phyloP scores from a whole-genome alignment of 164 flowering plant species.

The Taxillus chinensis region DNA sequence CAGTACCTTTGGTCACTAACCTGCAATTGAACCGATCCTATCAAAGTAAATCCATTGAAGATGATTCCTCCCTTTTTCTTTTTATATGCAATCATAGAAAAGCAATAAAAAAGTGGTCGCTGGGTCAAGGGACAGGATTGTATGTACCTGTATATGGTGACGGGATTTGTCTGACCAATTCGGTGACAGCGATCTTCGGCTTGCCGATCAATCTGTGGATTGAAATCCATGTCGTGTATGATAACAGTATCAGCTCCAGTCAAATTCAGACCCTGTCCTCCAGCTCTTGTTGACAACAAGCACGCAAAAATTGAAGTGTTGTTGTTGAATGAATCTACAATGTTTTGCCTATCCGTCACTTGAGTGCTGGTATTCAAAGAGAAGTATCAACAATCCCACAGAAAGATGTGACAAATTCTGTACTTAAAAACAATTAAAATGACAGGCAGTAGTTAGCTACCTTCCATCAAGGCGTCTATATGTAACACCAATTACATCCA shows the following conservation, averaged over 20 bases:
- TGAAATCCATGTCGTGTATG: conserved; percentile 98
- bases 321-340: conserved; percentile 82
- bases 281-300: conserved; percentile 92
- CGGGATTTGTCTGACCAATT: conserved; percentile 86
- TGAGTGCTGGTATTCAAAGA: conserved; percentile 55
- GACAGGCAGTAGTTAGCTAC: conserved; percentile 19
- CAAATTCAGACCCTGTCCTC: conserved; percentile 93
- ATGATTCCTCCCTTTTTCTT: too few species aligned
- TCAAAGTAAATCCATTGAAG: not conserved
- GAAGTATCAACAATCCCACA: not conserved
- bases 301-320: conserved; percentile 84
- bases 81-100: too few species aligned
- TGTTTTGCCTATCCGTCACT: conserved; percentile 82
- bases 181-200: conserved; percentile 98
- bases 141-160: conserved; percentile 71
- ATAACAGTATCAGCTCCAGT: conserved; percentile 92
- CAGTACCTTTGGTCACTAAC: conserved; percentile 84
- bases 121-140: not conserved
- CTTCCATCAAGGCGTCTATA: conserved; percentile 93
- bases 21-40: conserved; percentile 27
- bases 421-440: not conserved
- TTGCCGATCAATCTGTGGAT: conserved; percentile 93
- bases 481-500: conserved; percentile 82
- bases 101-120: too few species aligned
- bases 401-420: not conserved